Percentiles rank a stretch among this genome's conserved stretches.
Evolutionary conservation across 2,329 filamentous ascomycete species (phyloP).

Genomic region (Clarireedia sp.): DNA sequence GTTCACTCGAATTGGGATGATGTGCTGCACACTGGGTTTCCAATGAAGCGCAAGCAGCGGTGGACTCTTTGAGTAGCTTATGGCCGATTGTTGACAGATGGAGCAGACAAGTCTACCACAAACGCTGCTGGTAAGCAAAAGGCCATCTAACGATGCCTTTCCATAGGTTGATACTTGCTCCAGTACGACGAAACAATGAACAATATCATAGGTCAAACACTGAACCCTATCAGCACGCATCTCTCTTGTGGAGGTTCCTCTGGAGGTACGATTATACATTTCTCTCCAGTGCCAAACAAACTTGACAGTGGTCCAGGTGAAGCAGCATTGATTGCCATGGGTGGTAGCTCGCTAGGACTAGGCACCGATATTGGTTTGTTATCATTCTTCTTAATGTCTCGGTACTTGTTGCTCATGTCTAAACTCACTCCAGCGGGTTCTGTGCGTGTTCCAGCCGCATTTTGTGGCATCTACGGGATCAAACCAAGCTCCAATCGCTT

Average conservation of each 20-base stretch:
- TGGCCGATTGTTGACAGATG: not conserved
- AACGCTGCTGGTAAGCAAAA: constrained; percentile 24
- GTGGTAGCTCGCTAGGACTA: constrained; percentile 19
- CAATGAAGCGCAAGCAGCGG: too few relatives aligned
- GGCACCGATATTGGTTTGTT: constrained; percentile 23
- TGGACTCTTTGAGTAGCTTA: not conserved
- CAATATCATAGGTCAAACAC: constrained; percentile 33
- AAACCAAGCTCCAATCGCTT: constrained; percentile 30
- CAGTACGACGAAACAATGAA: constrained; percentile 32
- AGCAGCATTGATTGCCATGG: constrained; percentile 19
- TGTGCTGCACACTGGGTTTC: too few relatives aligned
- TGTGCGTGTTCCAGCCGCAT: constrained; percentile 29
- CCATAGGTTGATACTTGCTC: not conserved
- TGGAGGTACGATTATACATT: constrained; percentile 34
- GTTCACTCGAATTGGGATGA: too few relatives aligned
- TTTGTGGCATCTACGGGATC: constrained; percentile 29
- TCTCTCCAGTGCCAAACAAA: not conserved
- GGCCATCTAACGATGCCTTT: too few relatives aligned
- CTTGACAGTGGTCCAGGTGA: constrained; percentile 12
- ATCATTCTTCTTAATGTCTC: not conserved
- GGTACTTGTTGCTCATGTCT: not conserved
- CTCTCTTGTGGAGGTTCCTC: constrained; percentile 53
- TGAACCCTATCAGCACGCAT: constrained; percentile 50
- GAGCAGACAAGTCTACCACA: constrained; percentile 30
- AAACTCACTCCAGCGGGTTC: constrained; percentile 9